A percentile compares a stretch with the other conserved stretches of the same genome.
These are phyloP conservation scores for Penicillium chermesinum DNA, from an alignment of 495 filamentous ascomycete genomes.

Conservation along the genomic window DNA sequence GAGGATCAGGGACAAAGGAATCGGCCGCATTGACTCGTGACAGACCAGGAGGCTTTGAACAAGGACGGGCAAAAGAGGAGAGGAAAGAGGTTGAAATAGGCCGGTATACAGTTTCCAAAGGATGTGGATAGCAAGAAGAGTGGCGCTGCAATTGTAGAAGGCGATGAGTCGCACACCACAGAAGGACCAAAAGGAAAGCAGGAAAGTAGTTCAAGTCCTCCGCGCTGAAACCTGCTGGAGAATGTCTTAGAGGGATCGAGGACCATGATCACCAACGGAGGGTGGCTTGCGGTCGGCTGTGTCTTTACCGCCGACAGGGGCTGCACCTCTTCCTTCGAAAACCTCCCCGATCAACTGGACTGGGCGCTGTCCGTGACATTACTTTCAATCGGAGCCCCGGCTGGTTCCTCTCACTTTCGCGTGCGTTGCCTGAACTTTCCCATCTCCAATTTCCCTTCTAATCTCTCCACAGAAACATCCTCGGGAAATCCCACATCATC, in stretches of 20 bases:
- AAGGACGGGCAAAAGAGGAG: not conserved
- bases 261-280: not conserved
- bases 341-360: not conserved
- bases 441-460: not conserved
- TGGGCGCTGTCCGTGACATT: not conserved
- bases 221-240: not conserved
- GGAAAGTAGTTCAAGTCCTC: too few species aligned
- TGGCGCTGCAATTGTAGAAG: too few species aligned
- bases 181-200: too few species aligned
- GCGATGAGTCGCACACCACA: too few species aligned
- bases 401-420: constrained; percentile 14
- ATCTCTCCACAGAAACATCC: not conserved
- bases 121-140: too few species aligned
- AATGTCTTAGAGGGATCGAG: not conserved
- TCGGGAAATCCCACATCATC: not conserved
- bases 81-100: not conserved
- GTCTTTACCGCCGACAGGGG: constrained; percentile 27
- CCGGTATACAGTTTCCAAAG: too few species aligned
- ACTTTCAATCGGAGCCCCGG: constrained; percentile 21
- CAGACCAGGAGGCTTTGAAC: too few species aligned
- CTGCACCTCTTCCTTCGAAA: constrained; percentile 12
- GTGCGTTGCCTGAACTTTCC: not conserved
- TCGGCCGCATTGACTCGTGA: too few species aligned
- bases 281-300: constrained; percentile 18
- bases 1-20: too few species aligned